Evolutionary conservation across 1,139 yeast species (phyloP).

Genomic region (Blastobotrys buckinghamii): DNA sequence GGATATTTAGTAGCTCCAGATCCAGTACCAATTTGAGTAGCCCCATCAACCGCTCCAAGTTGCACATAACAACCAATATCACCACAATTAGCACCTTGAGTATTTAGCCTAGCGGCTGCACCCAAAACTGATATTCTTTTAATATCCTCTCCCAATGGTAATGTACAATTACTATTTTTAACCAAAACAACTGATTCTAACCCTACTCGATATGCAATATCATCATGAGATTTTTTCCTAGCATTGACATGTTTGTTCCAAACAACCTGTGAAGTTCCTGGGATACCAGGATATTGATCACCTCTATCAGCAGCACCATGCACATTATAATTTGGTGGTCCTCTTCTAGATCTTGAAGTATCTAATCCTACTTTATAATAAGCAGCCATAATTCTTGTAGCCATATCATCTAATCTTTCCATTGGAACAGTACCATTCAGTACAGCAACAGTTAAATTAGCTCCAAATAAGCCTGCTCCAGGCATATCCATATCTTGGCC

Average conservation of each 20-base stretch:
- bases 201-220: conserved; percentile 48
- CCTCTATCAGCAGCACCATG: conserved; percentile 55
- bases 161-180: conserved; percentile 45
- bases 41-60: conserved; percentile 14
- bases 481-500: conserved; percentile 70
- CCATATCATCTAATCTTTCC: conserved; percentile 58
- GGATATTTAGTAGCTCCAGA: conserved; percentile 49
- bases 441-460: conserved; percentile 49
- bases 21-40: conserved; percentile 38
- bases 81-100: conserved; percentile 6
- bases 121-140: conserved; percentile 8
- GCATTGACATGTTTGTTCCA: conserved; percentile 55
- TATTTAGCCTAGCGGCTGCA: conserved; percentile 6
- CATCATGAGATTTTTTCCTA: conserved; percentile 44
- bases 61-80: conserved; percentile 11
- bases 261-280: conserved; percentile 47
- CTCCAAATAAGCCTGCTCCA: conserved; percentile 55
- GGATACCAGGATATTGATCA: conserved; percentile 43
- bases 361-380: conserved; percentile 34
- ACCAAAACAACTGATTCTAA: conserved; percentile 52
- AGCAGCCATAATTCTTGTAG: conserved; percentile 51
- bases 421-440: conserved; percentile 53
- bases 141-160: conserved; percentile 39
- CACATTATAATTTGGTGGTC: conserved; percentile 49
- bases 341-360: conserved; percentile 21